Conservation (phyloP, 1,284 basidiomycete genomes). For the Flammula alnicola region DNA sequence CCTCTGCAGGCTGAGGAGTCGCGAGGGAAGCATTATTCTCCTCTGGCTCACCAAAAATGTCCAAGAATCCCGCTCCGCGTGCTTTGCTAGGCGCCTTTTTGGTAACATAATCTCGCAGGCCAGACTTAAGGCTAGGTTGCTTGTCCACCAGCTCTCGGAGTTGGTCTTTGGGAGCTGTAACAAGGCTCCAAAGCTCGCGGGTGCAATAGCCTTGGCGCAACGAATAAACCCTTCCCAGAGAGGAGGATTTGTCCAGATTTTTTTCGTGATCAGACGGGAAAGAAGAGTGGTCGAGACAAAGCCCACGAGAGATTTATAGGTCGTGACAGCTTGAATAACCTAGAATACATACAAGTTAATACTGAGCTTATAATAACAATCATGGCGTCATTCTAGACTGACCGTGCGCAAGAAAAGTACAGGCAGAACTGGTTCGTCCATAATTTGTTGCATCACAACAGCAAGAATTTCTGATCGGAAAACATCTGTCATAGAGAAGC, state of each 20-base stretch:
- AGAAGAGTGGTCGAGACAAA: conserved; percentile 96
- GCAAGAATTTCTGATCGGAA: conserved; percentile 96
- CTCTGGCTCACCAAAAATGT: conserved; percentile 74
- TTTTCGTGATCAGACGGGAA: conserved; percentile 93
- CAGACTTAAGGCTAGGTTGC: conserved; percentile 84
- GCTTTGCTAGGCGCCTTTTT: conserved; percentile 84
- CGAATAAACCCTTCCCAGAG: conserved; percentile 98
- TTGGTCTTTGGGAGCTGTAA: conserved; percentile 92
- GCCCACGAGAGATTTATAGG: conserved; percentile 91
- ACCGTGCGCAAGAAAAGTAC: conserved; percentile 95
- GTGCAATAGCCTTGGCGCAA: conserved; percentile 91
- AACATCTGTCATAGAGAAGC: conserved; percentile 97
- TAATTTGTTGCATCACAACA: conserved; percentile 95
- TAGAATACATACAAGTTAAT: conserved; percentile 35
- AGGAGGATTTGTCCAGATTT: conserved; percentile 95
- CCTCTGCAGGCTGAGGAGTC: conserved; percentile 22
- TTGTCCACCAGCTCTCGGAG: conserved; percentile 88
- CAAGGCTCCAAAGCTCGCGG: conserved; percentile 89
- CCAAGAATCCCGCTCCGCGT: conserved; percentile 79
- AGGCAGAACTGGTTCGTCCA: conserved; percentile 90
- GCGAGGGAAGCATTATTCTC: conserved; percentile 30
- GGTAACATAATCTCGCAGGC: conserved; percentile 85
- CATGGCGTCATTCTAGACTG: conserved; percentile 33
- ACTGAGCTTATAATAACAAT: neutral
- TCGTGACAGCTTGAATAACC: conserved; percentile 97